Evolutionary conservation across 331 rosid species (phyloP), one percentile per base, ranked within the genome.

Genomic region (Quercus lobata): DNA sequence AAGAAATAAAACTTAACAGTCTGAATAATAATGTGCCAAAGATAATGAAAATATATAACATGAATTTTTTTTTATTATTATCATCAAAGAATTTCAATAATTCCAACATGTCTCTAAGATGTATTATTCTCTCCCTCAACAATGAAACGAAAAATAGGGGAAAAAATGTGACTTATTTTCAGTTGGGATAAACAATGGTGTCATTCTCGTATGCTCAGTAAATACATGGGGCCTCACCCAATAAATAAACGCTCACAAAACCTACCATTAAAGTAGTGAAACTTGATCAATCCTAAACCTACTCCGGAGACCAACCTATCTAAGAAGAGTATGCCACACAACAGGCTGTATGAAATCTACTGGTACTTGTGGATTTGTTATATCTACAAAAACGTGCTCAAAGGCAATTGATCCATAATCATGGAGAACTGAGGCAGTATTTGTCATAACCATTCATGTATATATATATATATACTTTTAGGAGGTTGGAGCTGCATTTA

Each of bases 401-500:
- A 3, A 57, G 44, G 79, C 55, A 21, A 55, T 6, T 57, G 14
- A 46, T 34, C 5, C 56, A 15, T 53, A 61, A 74, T 16, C 18
- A 74, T 53, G 54, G 37, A 57, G 16, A 58, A 41, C 46, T 29
- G 9, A 1, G 6, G 61, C 16, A 49, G 46, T 46, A 27, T 24
- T 61, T 10, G 29, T n/a, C 11, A 1, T 17, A 1, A 18, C 54
- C 22, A 61, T 56, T 65, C 5, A 17, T 49, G 21, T 22, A 44
- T 15, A 41, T 37, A 37, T 15, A 35, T 24, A 24, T 41, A 54
- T 25, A n/a, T 62, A 30, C 41, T 22, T 57, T 54, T 8, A 41
- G 72, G 29, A 29, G 10, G 78, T 62, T 70, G 74, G 60, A 71
- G 75, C 35, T 4, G 22, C 56, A 49, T 55, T 79, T 76, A 89